Conservation (phyloP, 441 rosid genomes). For the Bruguiera hainesii region DNA sequence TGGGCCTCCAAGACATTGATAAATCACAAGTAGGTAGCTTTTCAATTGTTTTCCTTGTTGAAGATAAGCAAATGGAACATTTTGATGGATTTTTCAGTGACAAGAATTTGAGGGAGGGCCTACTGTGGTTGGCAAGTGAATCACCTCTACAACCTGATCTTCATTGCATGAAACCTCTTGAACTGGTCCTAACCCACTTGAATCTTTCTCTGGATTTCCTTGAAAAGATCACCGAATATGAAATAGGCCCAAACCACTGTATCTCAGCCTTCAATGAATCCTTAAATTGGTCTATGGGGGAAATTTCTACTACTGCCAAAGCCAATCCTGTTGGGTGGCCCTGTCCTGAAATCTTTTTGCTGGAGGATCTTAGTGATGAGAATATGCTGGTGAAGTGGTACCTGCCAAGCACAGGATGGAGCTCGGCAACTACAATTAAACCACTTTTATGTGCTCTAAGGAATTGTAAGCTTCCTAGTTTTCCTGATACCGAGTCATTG, state of each 20-base stretch:
- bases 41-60: conserved; percentile 55
- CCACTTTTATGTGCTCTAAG: conserved; percentile 39
- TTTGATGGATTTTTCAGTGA: conserved; percentile 66
- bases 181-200: conserved; percentile 56
- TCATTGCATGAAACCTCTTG: conserved; percentile 44
- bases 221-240: conserved; percentile 40
- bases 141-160: conserved; percentile 74
- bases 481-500: conserved; percentile 56
- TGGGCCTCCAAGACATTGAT: conserved; percentile 68
- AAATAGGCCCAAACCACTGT: conserved; percentile 57
- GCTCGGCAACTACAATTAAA: conserved; percentile 41
- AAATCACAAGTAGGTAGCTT: conserved; percentile 56
- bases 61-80: conserved; percentile 33
- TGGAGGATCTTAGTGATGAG: conserved; percentile 43
- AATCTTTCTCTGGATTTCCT: conserved; percentile 48
- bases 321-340: conserved; percentile 72
- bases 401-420: conserved; percentile 78
- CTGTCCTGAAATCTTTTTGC: conserved; percentile 62
- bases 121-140: conserved; percentile 74
- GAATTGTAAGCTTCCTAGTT: conserved; percentile 60
- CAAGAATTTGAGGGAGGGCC: conserved; percentile 59
- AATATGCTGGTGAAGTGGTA: conserved; percentile 36
- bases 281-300: conserved; percentile 48
- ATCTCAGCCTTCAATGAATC: conserved; percentile 81
- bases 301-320: conserved; percentile 57